phyloP scores from a whole-genome alignment of 192 early-diverging fungal species.

The Coemansia sp. region DNA sequence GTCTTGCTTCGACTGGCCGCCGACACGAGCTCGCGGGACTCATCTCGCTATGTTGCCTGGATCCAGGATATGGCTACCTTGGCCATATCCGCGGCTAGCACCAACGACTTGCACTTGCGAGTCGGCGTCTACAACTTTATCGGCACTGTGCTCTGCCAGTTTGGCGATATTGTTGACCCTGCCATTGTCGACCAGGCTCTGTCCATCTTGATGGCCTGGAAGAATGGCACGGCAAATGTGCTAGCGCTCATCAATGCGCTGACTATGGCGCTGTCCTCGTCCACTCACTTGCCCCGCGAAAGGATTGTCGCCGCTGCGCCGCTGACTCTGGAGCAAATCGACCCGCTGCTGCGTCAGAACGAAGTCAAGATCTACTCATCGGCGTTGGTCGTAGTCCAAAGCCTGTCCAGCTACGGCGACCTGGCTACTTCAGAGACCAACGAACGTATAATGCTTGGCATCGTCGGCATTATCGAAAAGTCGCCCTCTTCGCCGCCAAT shows the following conservation, averaged over 20 bases:
- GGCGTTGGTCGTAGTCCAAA: constrained; percentile 24
- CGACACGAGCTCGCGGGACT: background rate
- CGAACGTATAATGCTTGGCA: constrained; percentile 10
- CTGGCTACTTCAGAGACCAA: background rate
- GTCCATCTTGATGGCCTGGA: constrained; percentile 10
- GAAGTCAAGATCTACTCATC: constrained; percentile 1
- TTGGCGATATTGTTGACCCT: constrained; percentile 28
- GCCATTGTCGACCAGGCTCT: constrained; percentile 7
- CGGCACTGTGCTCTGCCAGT: constrained; percentile 14
- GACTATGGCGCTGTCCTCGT: constrained; percentile 8
- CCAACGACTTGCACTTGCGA: constrained; percentile 19
- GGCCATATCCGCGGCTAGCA: constrained; percentile 1
- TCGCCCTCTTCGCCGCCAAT: constrained; percentile 32
- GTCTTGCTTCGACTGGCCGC: constrained; percentile 19
- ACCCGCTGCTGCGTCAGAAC: constrained; percentile 15
- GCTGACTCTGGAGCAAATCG: constrained; percentile 5
- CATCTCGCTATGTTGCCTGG: constrained; percentile 26
- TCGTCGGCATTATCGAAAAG: constrained; percentile 24
- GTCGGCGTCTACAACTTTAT: constrained; percentile 20
- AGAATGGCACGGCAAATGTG: constrained; percentile 1
- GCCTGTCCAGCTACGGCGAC: constrained; percentile 28
- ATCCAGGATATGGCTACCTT: constrained; percentile 12
- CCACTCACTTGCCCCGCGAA: constrained; percentile 17
- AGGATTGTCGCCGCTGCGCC: constrained; percentile 16
- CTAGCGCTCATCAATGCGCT: constrained; percentile 20